A percentile compares a stretch with the other conserved stretches of the same genome.
These are phyloP conservation scores for Claviceps digitariae DNA, from an alignment of 2,329 filamentous ascomycete species.

Conservation along the genomic window DNA sequence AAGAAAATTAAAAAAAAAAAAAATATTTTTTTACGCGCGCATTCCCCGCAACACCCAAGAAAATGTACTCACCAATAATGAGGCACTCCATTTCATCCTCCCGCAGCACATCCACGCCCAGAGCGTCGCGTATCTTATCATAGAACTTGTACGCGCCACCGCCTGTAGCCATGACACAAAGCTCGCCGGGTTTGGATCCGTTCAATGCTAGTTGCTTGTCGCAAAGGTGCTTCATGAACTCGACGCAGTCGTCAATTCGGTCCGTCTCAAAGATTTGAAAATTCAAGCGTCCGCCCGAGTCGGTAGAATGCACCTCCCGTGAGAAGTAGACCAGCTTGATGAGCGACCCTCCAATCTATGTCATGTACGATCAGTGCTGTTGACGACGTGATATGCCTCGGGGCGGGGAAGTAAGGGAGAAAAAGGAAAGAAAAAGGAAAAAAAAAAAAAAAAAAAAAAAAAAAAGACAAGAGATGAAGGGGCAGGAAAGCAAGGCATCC, in stretches of 20 bases:
- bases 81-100: slow-evolving; percentile 99
- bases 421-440: no score
- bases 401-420: no score
- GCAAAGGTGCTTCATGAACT: slow-evolving; percentile 79
- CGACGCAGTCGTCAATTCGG: slow-evolving; percentile 81
- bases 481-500: no score
- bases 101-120: slow-evolving; percentile 76
- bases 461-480: neutral
- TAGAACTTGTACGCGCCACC: slow-evolving; percentile 97
- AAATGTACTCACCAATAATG: slow-evolving; percentile 57
- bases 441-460: no score
- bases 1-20: neutral
- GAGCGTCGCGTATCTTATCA: slow-evolving; percentile 68
- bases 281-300: slow-evolving; percentile 79
- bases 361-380: neutral
- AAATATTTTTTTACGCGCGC: no score
- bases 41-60: no score
- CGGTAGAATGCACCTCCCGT: slow-evolving; percentile 64
- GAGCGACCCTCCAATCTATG: slow-evolving; percentile 82
- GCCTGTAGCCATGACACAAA: slow-evolving; percentile 91
- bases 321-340: slow-evolving; percentile 98
- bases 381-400: neutral
- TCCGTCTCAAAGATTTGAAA: slow-evolving; percentile 97
- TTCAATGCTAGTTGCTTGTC: slow-evolving; percentile 66
- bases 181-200: slow-evolving; percentile 53